Evolutionary conservation across 768 basidiomycete genomes (phyloP), one percentile per base, ranked within the genome.

Genomic region (Suillus discolor): DNA sequence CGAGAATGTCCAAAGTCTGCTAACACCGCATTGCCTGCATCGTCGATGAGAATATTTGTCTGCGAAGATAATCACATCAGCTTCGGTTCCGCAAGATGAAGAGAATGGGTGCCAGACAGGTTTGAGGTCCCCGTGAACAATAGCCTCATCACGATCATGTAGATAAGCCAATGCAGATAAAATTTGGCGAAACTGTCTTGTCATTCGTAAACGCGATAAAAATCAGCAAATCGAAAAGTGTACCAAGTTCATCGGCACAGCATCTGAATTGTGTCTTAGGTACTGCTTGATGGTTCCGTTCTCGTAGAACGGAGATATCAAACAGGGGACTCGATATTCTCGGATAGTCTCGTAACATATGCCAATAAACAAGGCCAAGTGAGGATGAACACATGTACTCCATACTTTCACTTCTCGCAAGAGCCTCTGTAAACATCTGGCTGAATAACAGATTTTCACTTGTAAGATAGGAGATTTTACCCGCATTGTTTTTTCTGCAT

Each of bases 291-390:
- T 77, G 7, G 83, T 85, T 8, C 87, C 86, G 62, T 88, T 87
- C 41, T 81, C 78, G 70, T 85, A 88, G 86, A 87, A 89, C 3
- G 83, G 83, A 6, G 87, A 88, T 0, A 89, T 85, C 85, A 89
- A 51, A 15, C 73, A 75, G 23, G 74, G 74, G 34, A 68, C 62
- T 16, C 64, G 62, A 31, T 66, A 23, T 36, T 62, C 66, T 25
- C 68, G 62, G 60, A 70, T 57, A 57, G 13, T 12, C 12, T 76
- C 74, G 38, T 65, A 70, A 65, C 70, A 65, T 38, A 65, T 44
- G 34, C 75, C 75, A 7, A 74, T 65, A 44, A 76, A 74, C 3
- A 72, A 72, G 31, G 68, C 71, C 53, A 77, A 55, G 45, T 75
- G 71, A 31, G 65, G 64, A 34, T 76, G 69, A 34, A 59, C 31